phyloP scores from a whole-genome alignment of 306 rosid genomes.

The Prunus padus region DNA sequence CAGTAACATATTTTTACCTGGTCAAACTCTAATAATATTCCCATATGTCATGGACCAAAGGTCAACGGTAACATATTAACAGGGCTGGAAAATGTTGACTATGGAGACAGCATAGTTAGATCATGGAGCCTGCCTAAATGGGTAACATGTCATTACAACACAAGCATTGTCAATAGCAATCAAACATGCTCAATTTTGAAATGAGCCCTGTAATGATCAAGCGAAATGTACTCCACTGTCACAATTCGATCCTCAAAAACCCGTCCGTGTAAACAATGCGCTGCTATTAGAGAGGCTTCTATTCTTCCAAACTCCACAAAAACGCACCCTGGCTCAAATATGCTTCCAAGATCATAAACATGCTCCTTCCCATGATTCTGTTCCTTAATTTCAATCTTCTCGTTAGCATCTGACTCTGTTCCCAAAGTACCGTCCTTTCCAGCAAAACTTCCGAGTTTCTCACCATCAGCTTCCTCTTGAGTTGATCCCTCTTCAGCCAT shows the following conservation, averaged over 20 bases:
- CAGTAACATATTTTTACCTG: no score
- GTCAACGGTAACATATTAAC: neutral
- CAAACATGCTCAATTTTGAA: conserved; percentile 44
- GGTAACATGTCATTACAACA: conserved; percentile 3
- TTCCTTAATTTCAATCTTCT: conserved; percentile 26
- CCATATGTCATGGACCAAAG: neutral
- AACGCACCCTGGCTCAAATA: conserved; percentile 59
- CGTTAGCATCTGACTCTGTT: conserved; percentile 30
- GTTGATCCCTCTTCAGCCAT: conserved; percentile 17
- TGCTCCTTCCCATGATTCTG: conserved; percentile 25
- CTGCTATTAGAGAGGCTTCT: conserved; percentile 70
- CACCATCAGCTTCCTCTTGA: conserved; percentile 17
- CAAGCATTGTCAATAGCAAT: neutral
- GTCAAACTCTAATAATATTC: neutral
- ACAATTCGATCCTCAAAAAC: conserved; percentile 64
- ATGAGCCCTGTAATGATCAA: conserved; percentile 49
- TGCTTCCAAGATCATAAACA: conserved; percentile 27
- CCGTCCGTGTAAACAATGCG: conserved; percentile 79
- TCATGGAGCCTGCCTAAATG: neutral
- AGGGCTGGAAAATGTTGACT: neutral
- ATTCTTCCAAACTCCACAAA: conserved; percentile 81
- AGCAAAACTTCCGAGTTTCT: conserved; percentile 29
- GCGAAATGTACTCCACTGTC: conserved; percentile 59
- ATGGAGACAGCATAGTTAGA: neutral
- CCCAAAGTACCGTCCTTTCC: conserved; percentile 24